phyloP scores from a whole-genome alignment of 148 eudicot genomes.

The Beta vulgaris region DNA sequence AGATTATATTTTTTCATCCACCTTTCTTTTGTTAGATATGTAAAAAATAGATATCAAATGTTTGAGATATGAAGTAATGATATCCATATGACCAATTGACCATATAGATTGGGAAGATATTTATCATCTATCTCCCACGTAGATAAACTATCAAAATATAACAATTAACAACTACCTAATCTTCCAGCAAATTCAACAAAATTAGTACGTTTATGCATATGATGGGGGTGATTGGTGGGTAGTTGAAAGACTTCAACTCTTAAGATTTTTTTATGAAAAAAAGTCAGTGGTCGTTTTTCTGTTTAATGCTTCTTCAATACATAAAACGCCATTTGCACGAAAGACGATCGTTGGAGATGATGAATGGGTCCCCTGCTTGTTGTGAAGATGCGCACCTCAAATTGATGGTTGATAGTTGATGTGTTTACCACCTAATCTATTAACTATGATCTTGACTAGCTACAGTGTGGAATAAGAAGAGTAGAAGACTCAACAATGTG shows the following conservation, averaged over 20 bases:
- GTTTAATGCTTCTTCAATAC: conserved; percentile 3
- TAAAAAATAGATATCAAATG: too few species aligned
- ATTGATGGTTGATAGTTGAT: neutral
- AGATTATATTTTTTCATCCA: too few species aligned
- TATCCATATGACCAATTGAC: too few species aligned
- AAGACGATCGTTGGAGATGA: neutral
- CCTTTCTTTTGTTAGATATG: neutral
- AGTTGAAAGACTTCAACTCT: conserved; percentile 2
- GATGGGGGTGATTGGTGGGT: conserved; percentile 15
- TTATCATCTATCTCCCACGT: neutral
- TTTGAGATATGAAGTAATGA: too few species aligned
- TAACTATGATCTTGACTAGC: neutral
- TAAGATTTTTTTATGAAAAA: neutral
- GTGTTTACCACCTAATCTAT: neutral
- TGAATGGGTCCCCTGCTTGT: conserved; percentile 13
- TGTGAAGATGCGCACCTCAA: neutral
- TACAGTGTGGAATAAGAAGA: neutral
- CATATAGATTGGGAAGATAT: neutral
- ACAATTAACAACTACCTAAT: conserved; percentile 8
- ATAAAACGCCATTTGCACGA: conserved; percentile 1
- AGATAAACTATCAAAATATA: neutral
- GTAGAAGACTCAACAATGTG: too few species aligned
- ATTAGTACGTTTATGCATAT: neutral
- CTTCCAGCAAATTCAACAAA: conserved; percentile 13
- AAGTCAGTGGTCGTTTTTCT: conserved; percentile 11